A percentile compares a stretch with the other conserved stretches of the same genome.
These are phyloP conservation scores for Fraxinus sp. DNA, from an alignment of 305 asterid genomes.

Conservation along the genomic window DNA sequence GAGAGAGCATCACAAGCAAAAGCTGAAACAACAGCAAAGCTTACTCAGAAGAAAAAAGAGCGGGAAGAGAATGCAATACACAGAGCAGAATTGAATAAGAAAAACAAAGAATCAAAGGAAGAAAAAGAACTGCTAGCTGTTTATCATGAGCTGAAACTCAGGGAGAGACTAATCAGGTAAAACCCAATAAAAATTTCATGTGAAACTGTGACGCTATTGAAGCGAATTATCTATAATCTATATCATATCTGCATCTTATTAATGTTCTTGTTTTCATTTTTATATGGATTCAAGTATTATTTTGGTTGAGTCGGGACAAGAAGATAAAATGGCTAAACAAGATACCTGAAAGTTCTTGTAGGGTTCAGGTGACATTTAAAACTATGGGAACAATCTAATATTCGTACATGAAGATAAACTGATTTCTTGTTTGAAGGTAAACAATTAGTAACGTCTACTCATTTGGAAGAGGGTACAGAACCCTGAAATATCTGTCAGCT, in stretches of 20 bases:
- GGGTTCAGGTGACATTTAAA: not conserved
- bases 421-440: not conserved
- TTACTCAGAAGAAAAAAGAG: slow-evolving; percentile 53
- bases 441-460: not conserved
- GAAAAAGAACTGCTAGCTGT: slow-evolving; percentile 57
- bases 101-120: slow-evolving; percentile 56
- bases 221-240: not conserved
- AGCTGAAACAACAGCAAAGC: slow-evolving; percentile 49
- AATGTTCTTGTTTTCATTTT: not conserved
- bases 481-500: not conserved
- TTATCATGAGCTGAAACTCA: slow-evolving; percentile 58
- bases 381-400: not conserved
- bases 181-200: not conserved
- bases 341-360: not conserved
- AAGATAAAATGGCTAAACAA: not conserved
- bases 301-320: not conserved
- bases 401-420: not conserved
- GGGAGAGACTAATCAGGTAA: slow-evolving; percentile 77
- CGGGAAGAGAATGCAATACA: slow-evolving; percentile 43
- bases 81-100: slow-evolving; percentile 36
- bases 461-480: not conserved
- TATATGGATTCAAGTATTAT: not conserved
- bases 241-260: not conserved
- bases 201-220: not conserved
- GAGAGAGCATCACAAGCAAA: slow-evolving; percentile 54